A percentile compares a stretch with the other conserved stretches of the same genome.
These are phyloP conservation scores for Tetraselmis striata DNA, from an alignment of 139 green algal genomes.

Conservation along the genomic window DNA sequence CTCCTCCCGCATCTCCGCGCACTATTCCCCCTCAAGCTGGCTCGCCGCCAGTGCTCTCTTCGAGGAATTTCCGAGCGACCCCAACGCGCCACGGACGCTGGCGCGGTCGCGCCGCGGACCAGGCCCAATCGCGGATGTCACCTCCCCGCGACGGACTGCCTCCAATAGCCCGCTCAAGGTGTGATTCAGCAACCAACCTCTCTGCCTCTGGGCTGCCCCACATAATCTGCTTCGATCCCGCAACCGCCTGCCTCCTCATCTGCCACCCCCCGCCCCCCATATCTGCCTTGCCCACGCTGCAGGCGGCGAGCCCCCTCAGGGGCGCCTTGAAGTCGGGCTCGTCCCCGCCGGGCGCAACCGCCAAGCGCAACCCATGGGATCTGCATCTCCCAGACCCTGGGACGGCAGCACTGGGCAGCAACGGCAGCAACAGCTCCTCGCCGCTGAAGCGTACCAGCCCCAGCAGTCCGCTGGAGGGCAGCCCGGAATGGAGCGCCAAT, in stretches of 20 bases:
- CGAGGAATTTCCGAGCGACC: conserved; percentile 42
- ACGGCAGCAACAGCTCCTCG: neutral
- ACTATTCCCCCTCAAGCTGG: conserved; percentile 43
- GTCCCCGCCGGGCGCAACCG: too few species aligned
- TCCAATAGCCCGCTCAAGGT: neutral
- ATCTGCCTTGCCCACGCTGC: too few species aligned
- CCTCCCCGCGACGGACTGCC: neutral
- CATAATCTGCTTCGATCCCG: too few species aligned
- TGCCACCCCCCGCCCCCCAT: too few species aligned
- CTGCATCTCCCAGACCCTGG: neutral
- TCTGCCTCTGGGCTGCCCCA: too few species aligned
- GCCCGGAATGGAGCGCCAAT: neutral
- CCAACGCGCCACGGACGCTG: conserved; percentile 25
- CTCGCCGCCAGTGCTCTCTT: conserved; percentile 43
- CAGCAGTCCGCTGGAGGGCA: neutral
- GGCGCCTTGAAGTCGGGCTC: neutral
- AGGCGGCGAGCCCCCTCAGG: neutral
- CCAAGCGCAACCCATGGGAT: neutral
- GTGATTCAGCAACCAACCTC: neutral
- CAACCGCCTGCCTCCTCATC: too few species aligned
- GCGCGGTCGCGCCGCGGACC: too few species aligned
- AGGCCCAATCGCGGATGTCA: neutral
- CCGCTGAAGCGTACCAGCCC: neutral
- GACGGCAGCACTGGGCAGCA: neutral
- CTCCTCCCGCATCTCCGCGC: conserved; percentile 51